Percentiles rank a stretch among this genome's conserved stretches.
These are phyloP conservation scores for Lactarius sp. DNA, from an alignment of 768 basidiomycete genomes.

Conservation along the genomic window DNA sequence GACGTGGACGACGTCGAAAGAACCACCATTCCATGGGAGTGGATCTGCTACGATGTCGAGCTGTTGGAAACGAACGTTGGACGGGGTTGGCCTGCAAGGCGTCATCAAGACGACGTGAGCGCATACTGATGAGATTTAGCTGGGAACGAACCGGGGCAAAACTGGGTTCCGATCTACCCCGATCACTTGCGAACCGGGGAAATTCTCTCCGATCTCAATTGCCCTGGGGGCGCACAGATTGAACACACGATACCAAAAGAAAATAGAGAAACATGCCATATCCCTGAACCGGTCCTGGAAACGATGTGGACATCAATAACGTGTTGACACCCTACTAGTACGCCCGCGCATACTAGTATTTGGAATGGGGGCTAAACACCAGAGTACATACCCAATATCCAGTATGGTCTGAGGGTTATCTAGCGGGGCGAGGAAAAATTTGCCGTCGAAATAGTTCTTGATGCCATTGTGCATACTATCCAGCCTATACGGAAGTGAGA, in stretches of 20 bases:
- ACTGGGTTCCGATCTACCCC: slow-evolving; percentile 26
- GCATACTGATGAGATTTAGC: too few relatives aligned
- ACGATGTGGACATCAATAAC: background rate
- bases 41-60: slow-evolving; percentile 26
- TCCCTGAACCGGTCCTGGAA: slow-evolving; percentile 15
- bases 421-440: slow-evolving; percentile 22
- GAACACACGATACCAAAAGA: too few relatives aligned
- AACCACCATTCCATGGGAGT: slow-evolving; percentile 22
- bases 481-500: slow-evolving; percentile 18
- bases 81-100: slow-evolving; percentile 15
- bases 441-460: slow-evolving; percentile 24
- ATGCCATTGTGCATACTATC: slow-evolving; percentile 28
- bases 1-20: slow-evolving; percentile 29
- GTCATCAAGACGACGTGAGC: background rate
- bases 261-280: slow-evolving; percentile 4
- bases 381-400: slow-evolving; percentile 28
- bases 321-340: background rate
- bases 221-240: slow-evolving; percentile 23
- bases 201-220: slow-evolving; percentile 26
- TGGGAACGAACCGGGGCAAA: slow-evolving; percentile 23
- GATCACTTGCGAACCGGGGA: slow-evolving; percentile 21
- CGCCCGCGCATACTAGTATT: background rate
- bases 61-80: slow-evolving; percentile 26
- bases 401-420: slow-evolving; percentile 27
- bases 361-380: background rate